These are phyloP conservation scores for Chalciporus sp. DNA, from an alignment of 1,284 basidiomycete genomes.

Conservation along the genomic window DNA sequence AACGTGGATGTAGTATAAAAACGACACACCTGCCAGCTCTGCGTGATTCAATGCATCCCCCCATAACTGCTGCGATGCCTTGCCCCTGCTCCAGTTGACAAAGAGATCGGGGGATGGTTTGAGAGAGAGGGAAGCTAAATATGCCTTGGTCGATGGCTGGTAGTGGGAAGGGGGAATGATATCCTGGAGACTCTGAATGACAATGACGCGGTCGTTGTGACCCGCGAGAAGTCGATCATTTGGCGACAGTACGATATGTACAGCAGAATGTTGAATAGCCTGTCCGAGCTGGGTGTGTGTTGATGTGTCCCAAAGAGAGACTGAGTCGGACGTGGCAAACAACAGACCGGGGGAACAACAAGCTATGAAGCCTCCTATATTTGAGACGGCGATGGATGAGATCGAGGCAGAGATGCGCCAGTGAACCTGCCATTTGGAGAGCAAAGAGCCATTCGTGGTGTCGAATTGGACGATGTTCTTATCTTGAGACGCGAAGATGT, in stretches of 20 bases:
- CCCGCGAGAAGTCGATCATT: too few relatives aligned
- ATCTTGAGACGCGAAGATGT: not conserved
- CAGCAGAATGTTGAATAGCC: not conserved
- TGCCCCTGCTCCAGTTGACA: slow-evolving; percentile 9
- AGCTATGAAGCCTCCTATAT: not conserved
- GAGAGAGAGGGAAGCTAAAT: too few relatives aligned
- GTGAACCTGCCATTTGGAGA: not conserved
- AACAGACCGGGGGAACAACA: not conserved
- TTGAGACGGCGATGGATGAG: not conserved
- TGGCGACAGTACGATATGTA: too few relatives aligned
- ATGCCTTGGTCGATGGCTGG: too few relatives aligned
- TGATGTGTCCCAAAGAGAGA: not conserved
- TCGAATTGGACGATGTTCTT: not conserved
- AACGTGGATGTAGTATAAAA: too few relatives aligned
- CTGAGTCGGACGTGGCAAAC: not conserved
- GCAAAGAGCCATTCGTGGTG: not conserved
- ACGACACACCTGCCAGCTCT: not conserved
- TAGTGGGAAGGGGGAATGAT: too few relatives aligned
- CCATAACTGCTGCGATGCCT: not conserved
- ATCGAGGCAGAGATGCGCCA: not conserved
- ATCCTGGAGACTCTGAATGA: too few relatives aligned
- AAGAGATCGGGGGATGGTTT: not conserved
- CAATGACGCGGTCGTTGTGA: too few relatives aligned
- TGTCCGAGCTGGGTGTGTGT: not conserved
- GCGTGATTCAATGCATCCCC: slow-evolving; percentile 9